phyloP scores from a whole-genome alignment of 345 rosid species.

The Murraya koenigii region DNA sequence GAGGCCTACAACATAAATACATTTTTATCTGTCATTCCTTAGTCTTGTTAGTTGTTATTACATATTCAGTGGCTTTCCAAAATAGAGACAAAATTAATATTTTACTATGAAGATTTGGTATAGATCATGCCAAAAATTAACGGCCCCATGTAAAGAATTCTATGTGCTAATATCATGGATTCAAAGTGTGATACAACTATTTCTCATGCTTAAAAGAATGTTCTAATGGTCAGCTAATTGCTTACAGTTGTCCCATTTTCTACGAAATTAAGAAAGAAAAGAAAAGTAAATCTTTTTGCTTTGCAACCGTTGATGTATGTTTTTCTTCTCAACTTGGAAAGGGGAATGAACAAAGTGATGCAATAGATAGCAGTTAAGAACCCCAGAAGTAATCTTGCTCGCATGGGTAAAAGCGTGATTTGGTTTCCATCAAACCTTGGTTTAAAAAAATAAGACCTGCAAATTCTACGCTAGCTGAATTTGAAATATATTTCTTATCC shows the following conservation, averaged over 20 bases:
- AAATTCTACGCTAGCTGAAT: too few relatives aligned
- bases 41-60: conserved; percentile 24
- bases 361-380: background rate
- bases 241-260: conserved; percentile 28
- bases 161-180: conserved; percentile 6
- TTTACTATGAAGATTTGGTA: conserved; percentile 11
- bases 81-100: conserved; percentile 35
- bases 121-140: conserved; percentile 21
- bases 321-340: conserved; percentile 16
- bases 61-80: conserved; percentile 23
- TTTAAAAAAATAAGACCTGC: background rate
- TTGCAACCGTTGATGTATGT: conserved; percentile 11
- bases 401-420: too few relatives aligned
- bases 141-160: conserved; percentile 31
- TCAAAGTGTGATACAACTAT: background rate
- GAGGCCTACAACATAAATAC: background rate
- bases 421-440: too few relatives aligned
- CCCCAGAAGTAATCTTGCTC: background rate
- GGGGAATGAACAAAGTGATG: background rate
- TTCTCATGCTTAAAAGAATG: conserved; percentile 17
- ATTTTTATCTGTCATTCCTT: conserved; percentile 21
- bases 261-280: conserved; percentile 8
- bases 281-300: conserved; percentile 17
- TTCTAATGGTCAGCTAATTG: conserved; percentile 15
- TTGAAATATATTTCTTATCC: too few relatives aligned